phyloP scores from a whole-genome alignment of 192 early-diverging fungal genomes.

The Mycoemilia scoparia region DNA sequence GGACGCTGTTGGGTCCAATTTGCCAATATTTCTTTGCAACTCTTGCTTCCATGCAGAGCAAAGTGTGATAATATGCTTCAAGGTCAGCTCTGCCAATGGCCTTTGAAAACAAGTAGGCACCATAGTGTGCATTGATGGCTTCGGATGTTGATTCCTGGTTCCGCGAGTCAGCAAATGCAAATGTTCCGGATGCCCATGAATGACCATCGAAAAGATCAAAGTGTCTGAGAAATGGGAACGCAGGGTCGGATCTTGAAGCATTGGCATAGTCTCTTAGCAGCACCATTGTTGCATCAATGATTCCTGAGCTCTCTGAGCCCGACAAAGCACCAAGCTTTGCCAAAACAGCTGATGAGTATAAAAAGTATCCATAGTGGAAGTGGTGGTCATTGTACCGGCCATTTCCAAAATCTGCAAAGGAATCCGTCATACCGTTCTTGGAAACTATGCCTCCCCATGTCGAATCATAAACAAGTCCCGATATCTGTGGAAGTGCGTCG shows the following conservation, averaged over 20 bases:
- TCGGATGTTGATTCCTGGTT: conserved; percentile 35
- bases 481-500: too few species aligned
- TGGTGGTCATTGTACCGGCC: conserved; percentile 38
- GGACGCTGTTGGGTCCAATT: conserved; percentile 8
- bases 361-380: conserved; percentile 38
- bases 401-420: conserved; percentile 29
- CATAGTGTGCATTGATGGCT: conserved; percentile 35
- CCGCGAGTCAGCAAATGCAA: conserved; percentile 27
- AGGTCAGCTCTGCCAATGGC: conserved; percentile 12
- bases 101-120: conserved; percentile 17
- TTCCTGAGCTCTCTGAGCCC: conserved; percentile 4
- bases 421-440: conserved; percentile 10
- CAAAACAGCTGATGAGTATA: conserved; percentile 26
- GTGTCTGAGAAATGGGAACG: conserved; percentile 31
- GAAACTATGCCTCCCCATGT: conserved; percentile 26
- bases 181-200: conserved; percentile 35
- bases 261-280: too few species aligned
- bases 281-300: too few species aligned
- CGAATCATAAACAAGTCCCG: conserved; percentile 17
- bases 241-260: conserved; percentile 2
- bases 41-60: conserved; percentile 26
- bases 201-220: conserved; percentile 43
- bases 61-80: conserved; percentile 7
- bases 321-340: conserved; percentile 19
- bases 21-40: conserved; percentile 31